A percentile compares a stretch with the other conserved stretches of the same genome.
Conservation (phyloP, 306 rosid genomes). For the Sesbania bispinosa region DNA sequence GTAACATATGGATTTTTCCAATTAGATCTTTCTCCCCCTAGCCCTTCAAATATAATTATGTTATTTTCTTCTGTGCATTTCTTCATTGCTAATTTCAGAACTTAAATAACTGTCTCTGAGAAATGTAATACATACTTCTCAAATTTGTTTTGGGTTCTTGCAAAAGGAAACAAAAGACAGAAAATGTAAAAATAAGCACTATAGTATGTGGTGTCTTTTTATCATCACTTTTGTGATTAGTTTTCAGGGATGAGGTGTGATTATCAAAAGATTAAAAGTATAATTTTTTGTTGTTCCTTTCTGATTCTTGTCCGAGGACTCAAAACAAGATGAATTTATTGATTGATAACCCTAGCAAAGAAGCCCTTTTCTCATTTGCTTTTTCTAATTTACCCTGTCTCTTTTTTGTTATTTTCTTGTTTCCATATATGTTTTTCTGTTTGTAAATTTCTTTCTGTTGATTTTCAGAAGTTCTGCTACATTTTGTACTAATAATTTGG, state of each 20-base stretch:
- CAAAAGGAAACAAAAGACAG: background rate
- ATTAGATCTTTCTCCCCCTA: background rate
- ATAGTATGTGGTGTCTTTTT: background rate
- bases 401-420: background rate
- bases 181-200: background rate
- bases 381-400: background rate
- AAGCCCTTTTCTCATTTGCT: background rate
- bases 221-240: background rate
- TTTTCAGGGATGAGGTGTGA: background rate
- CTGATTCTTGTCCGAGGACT: background rate
- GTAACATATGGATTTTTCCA: constrained; percentile 31
- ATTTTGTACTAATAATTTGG: background rate
- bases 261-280: background rate
- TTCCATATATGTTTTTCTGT: background rate
- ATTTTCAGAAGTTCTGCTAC: background rate
- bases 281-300: background rate
- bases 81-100: background rate
- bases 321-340: background rate
- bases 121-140: background rate
- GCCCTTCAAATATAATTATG: background rate
- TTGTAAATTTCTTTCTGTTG: background rate
- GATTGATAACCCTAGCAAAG: background rate
- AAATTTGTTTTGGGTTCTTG: constrained; percentile 1
- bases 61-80: constrained; percentile 7
- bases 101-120: background rate